Evolutionary conservation across 2,329 filamentous ascomycete species (phyloP).

Genomic region (Scleromitrula shiraiana): DNA sequence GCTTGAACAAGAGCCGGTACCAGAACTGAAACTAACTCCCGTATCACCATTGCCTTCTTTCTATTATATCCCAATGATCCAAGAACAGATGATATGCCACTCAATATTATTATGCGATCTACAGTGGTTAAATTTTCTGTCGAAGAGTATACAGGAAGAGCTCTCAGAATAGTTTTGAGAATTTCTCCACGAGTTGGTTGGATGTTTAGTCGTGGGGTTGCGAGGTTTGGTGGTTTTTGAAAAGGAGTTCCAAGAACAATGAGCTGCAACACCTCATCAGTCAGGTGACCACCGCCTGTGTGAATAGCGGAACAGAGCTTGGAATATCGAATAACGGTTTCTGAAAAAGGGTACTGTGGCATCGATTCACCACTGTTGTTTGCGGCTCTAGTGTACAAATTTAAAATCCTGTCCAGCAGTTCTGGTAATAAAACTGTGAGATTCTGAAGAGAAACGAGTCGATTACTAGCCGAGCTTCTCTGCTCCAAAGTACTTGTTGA

Average conservation of each 20-base stretch:
- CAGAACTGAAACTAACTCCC: constrained; percentile 75
- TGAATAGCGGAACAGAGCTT: constrained; percentile 63
- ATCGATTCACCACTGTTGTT: constrained; percentile 57
- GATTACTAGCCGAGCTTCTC: constrained; percentile 29
- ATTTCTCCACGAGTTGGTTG: constrained; percentile 55
- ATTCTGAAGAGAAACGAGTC: constrained; percentile 37
- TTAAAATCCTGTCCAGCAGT: constrained; percentile 64
- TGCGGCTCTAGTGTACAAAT: constrained; percentile 61
- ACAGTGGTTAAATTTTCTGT: constrained; percentile 62
- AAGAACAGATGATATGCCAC: constrained; percentile 81
- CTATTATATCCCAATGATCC: constrained; percentile 71
- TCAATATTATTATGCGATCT: constrained; percentile 71
- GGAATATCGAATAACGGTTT: constrained; percentile 65
- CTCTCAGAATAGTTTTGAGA: constrained; percentile 55
- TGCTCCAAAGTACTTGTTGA: constrained; percentile 16
- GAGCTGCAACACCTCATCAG: constrained; percentile 51
- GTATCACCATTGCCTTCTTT: constrained; percentile 85
- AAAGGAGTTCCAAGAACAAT: constrained; percentile 56
- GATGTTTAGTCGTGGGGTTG: constrained; percentile 48
- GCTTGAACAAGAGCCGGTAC: constrained; percentile 84
- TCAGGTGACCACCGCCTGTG: constrained; percentile 54
- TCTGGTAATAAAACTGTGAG: constrained; percentile 60
- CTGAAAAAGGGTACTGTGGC: constrained; percentile 62
- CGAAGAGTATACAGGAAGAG: constrained; percentile 57
- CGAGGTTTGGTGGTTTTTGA: constrained; percentile 36